Evolutionary conservation across 148 eudicot species (phyloP), one percentile per base, ranked within the genome.

Genomic region (Amaranthus cruentus): DNA sequence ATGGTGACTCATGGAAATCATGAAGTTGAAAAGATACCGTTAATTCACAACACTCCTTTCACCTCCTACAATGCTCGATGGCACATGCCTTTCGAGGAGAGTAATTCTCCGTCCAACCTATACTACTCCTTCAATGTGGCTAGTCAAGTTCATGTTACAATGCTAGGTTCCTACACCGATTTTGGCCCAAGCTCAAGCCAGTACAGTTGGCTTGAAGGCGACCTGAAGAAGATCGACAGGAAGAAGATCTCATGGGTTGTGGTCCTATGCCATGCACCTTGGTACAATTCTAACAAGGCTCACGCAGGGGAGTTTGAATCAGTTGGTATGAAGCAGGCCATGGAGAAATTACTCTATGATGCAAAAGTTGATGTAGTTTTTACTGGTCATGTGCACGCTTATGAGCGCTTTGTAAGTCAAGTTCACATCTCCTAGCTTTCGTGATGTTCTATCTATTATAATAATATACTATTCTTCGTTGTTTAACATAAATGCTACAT

Each of bases 1-100:
- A 91, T 91, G 97, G 92, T 88, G 4, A 87, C 97, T 14, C 81
- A 79, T 38, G 97, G 97, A 10, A 92, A 92, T 83, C 97, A 92
- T 44, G 97, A 92, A 67, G 50, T 87, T 4, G 97, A 92, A 69
- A 81, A 71, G 63, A 61, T 89, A 52, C 82, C 81, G 0, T 10
- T 72, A 38, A 4, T 86, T 62, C 88, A 89, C 53, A 0, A 11
- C 0, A 38, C 77, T 1, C 65, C 84, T 58, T 92, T 92, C 50
- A 88, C 84, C 4, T 58, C 97, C 47, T 92, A 90, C 82, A 89
- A 92, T 66, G 77, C 88, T 18, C 79, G 97, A 66, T 92, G 97
- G 95, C 77, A 9, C 4, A 92, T 92, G 97, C 96, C 97, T 3
- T 92, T 51, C 62, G 82, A 82, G 65, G 80, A 90, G 74, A 88